Base-by-base conservation (phyloP, 139 green algal genomes). In the Chlorella sp. region DNA sequence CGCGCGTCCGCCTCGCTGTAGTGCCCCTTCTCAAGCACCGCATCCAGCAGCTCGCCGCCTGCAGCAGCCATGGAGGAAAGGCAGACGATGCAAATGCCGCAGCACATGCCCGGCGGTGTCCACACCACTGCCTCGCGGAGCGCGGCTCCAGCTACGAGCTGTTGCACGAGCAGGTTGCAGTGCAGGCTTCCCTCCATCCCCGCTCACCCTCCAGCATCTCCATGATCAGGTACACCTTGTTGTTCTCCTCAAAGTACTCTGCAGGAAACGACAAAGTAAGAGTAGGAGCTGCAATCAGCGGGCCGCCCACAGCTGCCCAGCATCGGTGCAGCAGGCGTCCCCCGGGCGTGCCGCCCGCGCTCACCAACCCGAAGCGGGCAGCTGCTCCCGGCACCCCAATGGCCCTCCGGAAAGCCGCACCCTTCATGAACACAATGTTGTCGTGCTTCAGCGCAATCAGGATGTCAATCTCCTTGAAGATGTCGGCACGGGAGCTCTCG, bases 401-500 rank as follows among this genome's bases (percentile, higher is more conserved):
- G n/a, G n/a, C n/a, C n/a, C n/a, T n/a, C n/a, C n/a, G n/a, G n/a
- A 21, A 3, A 30, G 7, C 78, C 17, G 44, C 63, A 85, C 81
- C 81, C 63, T 96, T 96, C 32, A 98, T 81, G 82, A 86, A 94
- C 39, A 98, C 92, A 20, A 98, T 92, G 83, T 98, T 97, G 25
- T 91, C 78, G 76, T 98, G 94, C 82, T 96, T 88, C 72, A 97
- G 87, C 17, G 88, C 88, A 38, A 95, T 94, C 41, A 97, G 85
- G 34, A 98, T 96, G 82, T 97, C 93, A 75, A 98, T 98, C 81
- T 98, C 95, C 87, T 98, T 98, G 88, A 97, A 96, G 30, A 98
- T 96, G 91, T 98, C 95, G 70, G 94, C 93, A 1, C 92, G 64
- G 20, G 92, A 94, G 72, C 56, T 72, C 72, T 97, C 95, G 80